Evolutionary conservation across 768 basidiomycete genomes (phyloP), one percentile per base, ranked within the genome.

Genomic region (Suillus occidentalis): DNA sequence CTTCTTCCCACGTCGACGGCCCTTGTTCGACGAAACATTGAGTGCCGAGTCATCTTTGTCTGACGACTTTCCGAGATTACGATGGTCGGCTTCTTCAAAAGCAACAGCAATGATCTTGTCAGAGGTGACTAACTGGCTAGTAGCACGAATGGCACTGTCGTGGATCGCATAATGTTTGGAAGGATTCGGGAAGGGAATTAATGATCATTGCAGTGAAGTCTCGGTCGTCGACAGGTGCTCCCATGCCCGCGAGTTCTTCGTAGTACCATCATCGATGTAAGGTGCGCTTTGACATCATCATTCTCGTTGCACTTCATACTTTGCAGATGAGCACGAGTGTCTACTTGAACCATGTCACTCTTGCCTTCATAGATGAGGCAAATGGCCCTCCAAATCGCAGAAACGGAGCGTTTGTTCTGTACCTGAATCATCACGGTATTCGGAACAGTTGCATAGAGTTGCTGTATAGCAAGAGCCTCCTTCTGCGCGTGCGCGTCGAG

Each of bases 141-240:
- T 36, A 20, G 61, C 52, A 7, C 14, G 14, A 9, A 42, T 42
- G 16, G 16, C 40, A 18, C 40, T 42, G 40, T 42, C 40, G 16
- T 42, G 40, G 40, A 58, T 25, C 6, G 25, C 4, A 65, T 4
- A 10, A 65, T 31, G 12, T 6, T 55, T 20, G 25, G 28, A 45
- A 57, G 1, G 61, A 65, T 2, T 62, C 14, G 4, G 65, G 65
- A 22, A 65, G 49, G 2, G 53, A 62, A 28, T 36, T 56, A 20
- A 65, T 49, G n/a, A 65, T 62, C 55, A 65, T 65, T 1, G 65
- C 65, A 16, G 60, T 57, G 52, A 65, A 62, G 13, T 65, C 61
- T 28, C 14, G 14, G 18, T 65, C 37, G 8, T 55, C 61, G 0
- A 65, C 31, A 12, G 37, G 61, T 42, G 65, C 40, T 2, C 65